Evolutionary conservation across 768 basidiomycete species (phyloP).

Genomic region (Naganishia antarctica): DNA sequence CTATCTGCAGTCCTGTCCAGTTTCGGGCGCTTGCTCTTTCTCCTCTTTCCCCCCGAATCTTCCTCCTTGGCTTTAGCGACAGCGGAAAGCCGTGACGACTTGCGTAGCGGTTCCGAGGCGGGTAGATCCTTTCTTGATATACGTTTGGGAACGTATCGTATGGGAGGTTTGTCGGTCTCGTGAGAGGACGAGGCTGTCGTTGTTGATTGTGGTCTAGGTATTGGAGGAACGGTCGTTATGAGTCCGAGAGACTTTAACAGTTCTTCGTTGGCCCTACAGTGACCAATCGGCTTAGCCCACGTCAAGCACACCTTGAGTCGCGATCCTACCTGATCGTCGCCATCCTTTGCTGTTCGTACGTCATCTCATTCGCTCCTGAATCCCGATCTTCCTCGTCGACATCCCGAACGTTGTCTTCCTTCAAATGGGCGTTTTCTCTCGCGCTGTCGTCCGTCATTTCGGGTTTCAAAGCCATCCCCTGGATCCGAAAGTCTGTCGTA

Average conservation of each 20-base stretch:
- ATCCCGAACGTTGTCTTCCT: conserved; percentile 1
- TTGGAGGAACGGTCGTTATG: background rate
- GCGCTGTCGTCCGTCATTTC: too few species aligned
- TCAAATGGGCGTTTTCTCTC: background rate
- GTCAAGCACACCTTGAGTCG: background rate
- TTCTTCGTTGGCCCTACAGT: conserved; percentile 28
- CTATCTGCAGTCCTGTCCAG: background rate
- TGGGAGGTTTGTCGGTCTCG: background rate
- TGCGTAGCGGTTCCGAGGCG: conserved; percentile 2
- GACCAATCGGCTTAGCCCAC: background rate
- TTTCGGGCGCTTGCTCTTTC: conserved; percentile 11
- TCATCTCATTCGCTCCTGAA: conserved; percentile 20
- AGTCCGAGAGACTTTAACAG: conserved; percentile 36
- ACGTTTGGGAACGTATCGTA: conserved; percentile 1
- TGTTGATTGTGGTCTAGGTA: background rate
- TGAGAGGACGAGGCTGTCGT: background rate
- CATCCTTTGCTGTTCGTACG: conserved; percentile 38
- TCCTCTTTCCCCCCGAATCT: background rate
- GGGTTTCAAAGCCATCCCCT: conserved; percentile 25
- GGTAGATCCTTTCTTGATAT: background rate
- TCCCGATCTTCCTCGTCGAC: conserved; percentile 11
- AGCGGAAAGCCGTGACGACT: conserved; percentile 8
- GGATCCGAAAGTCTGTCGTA: too few species aligned
- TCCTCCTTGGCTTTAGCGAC: conserved; percentile 18
- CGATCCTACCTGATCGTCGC: conserved; percentile 38